Evolutionary conservation across 106 monocot species (phyloP), one percentile per base, ranked within the genome.

Genomic region (Phalaenopsis equestris): DNA sequence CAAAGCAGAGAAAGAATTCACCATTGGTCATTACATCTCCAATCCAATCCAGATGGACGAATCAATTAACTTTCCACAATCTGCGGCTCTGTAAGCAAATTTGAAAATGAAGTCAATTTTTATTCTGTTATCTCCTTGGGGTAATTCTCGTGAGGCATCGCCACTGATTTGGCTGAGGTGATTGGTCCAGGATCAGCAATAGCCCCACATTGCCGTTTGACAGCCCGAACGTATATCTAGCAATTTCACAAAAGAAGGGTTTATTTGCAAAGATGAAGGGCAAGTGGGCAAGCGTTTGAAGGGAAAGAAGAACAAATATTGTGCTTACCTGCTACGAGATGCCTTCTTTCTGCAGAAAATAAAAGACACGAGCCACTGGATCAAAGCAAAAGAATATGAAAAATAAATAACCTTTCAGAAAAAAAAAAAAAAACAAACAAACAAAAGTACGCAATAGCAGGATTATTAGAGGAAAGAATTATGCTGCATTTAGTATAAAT

Each of bases 291-390:
- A n/a, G 16, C 15, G 36, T 21, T 45, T 79, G 14, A 79, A 84
- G 76, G 36, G 2, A 4, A 70, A 12, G 39, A 70, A 65, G 36
- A 39, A 14, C 39, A 39, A 70, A 65, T 14, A 23, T 23, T 23
- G 21, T 41, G 74, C 16, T 75, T 88, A 93, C 90, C 85, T 93
- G 81, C 77, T 86, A 49, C 84, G 80, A 80, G 85, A 73, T 83
- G 86, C 64, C 82, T 86, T 90, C 83, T 82, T 90, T 78, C 81
- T 84, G 90, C 93, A 90, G 70, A 85, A 85, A 41, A 90, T 45
- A 78, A 88, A 79, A 45, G 88, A 85, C 46, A 88, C 12, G 16
- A 87, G 49, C 90, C 88, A 86, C 90, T 93, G 85, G 19, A 79
- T 78, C 15, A 83, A 83, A 81, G 23, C 61, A 6, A 73, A 76